Evolutionary conservation across 371 early-diverging fungal species (phyloP).

Genomic region (Zychaea mexicana): DNA sequence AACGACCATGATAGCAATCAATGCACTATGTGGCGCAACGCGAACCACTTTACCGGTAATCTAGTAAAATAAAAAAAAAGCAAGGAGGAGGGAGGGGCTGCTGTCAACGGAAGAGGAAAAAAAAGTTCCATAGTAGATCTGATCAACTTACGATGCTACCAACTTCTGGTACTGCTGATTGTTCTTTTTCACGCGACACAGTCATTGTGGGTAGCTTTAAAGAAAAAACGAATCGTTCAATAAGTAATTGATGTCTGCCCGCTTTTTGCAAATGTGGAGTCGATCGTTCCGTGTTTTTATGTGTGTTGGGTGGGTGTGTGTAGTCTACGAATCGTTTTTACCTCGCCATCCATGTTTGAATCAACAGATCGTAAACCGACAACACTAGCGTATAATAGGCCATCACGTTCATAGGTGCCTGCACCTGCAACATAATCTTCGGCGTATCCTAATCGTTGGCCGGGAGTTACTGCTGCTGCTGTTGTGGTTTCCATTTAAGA

Average conservation of each 20-base stretch:
- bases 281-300: not conserved
- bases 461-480: conserved; percentile 73
- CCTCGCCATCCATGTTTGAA: conserved; percentile 34
- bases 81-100: not conserved
- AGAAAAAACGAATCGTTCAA: conserved; percentile 1
- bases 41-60: conserved; percentile 85
- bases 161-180: conserved; percentile 83
- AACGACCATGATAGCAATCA: conserved; percentile 90
- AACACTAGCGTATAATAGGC: conserved; percentile 77
- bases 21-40: conserved; percentile 83
- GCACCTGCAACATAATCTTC: conserved; percentile 71
- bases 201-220: conserved; percentile 55
- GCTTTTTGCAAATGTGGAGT: not conserved
- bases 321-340: conserved; percentile 18
- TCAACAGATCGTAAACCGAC: conserved; percentile 66
- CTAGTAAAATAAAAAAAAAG: conserved; percentile 19
- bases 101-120: not conserved
- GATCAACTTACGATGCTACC: conserved; percentile 67
- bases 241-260: too few species aligned
- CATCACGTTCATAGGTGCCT: conserved; percentile 83
- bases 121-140: not conserved
- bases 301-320: too few species aligned
- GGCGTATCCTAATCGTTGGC: conserved; percentile 79
- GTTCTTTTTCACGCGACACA: conserved; percentile 71
- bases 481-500: conserved; percentile 11